Evolutionary conservation across 2,329 filamentous ascomycete genomes (phyloP), one percentile per base, ranked within the genome.

Genomic region (Parastagonospora avenae): DNA sequence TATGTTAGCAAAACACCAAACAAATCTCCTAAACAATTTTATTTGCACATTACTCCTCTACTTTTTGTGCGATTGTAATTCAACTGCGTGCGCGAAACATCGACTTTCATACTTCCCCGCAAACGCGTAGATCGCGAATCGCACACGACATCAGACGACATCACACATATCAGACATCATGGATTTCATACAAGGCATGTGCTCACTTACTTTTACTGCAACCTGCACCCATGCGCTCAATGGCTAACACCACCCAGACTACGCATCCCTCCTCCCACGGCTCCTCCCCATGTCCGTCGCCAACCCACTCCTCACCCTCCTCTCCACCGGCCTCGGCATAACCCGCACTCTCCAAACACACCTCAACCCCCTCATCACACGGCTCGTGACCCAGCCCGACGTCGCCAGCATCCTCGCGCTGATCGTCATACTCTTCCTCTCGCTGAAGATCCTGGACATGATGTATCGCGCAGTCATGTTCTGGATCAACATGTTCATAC

Each of bases 401-500:
- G 70, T 80, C 48, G 72, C 81, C 40, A 77, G 82, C 8, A 74
- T 88, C 44, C 77, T 79, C 11, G 64, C 86, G 8, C 76, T 90
- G 4, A 74, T 87, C 38, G 60, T 86, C 28, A 75, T 86, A 48
- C 73, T 93, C 44, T 79, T 91, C 67, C 70, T 92, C 49, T 81
- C 80, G 10, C 74, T 87, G 52, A 83, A 84, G 58, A 78, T 94
- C 36, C 76, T 87, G 57, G 82, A 87, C 69, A 88, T 89, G 77
- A 77, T 91, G 14, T 85, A 86, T 54, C 83, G 90, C 53, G 76
- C 91, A 15, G 79, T 96, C 50, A 77, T 91, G 67, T 95, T 87
- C 77, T 91, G 91, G 85, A 83, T 91, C 45, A 78, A 82, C n/a
- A 68, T 96, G 48, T 79, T 80, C 9, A 71, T 90, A 56, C 76